phyloP scores from a whole-genome alignment of 192 early-diverging fungal genomes.

The Podila epicladia region DNA sequence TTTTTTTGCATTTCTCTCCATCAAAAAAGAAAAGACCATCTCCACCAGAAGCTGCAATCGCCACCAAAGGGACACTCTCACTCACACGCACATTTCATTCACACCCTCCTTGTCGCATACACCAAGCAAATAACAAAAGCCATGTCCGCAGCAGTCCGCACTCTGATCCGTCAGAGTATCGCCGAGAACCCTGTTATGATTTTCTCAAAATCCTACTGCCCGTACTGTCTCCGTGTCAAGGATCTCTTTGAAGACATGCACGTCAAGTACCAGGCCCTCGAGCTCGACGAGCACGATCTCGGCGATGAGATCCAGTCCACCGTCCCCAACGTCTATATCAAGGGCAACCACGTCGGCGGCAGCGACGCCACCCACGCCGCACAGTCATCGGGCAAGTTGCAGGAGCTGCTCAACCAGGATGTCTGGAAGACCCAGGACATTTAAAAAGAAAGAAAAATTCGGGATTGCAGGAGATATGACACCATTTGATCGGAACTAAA shows the following conservation, averaged over 20 bases:
- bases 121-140: background rate
- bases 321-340: slow-evolving; percentile 78
- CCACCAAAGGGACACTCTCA: too few relatives aligned
- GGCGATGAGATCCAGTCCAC: slow-evolving; percentile 72
- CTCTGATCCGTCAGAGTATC: slow-evolving; percentile 23
- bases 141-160: slow-evolving; percentile 13
- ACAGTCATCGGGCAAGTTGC: slow-evolving; percentile 56
- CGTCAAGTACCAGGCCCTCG: slow-evolving; percentile 65
- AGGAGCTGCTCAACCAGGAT: slow-evolving; percentile 56
- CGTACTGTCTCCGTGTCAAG: slow-evolving; percentile 69
- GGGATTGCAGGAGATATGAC: too few relatives aligned
- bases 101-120: too few relatives aligned
- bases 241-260: slow-evolving; percentile 59
- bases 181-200: slow-evolving; percentile 59
- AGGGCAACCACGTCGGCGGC: slow-evolving; percentile 74
- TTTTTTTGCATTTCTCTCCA: too few relatives aligned
- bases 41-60: too few relatives aligned
- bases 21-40: too few relatives aligned
- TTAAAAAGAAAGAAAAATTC: background rate
- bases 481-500: too few relatives aligned
- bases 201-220: slow-evolving; percentile 81
- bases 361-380: slow-evolving; percentile 63
- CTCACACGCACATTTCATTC: too few relatives aligned
- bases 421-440: slow-evolving; percentile 26
- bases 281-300: slow-evolving; percentile 64